Evolutionary conservation across 257 asterid genomes (phyloP), one percentile per base, ranked within the genome.

Genomic region (Misopates orontium): DNA sequence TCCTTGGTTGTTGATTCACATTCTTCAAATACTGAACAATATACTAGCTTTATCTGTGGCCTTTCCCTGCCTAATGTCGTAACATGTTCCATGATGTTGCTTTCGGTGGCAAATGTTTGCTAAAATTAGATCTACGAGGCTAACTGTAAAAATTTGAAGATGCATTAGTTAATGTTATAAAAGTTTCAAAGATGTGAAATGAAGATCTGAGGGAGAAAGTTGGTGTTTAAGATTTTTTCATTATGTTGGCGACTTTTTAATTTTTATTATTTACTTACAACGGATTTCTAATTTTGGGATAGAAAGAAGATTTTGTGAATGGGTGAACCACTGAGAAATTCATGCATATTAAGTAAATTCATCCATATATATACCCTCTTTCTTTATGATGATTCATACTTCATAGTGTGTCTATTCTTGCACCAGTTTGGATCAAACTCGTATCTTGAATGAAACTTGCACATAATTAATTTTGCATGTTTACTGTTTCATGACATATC

Each of bases 151-250:
- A 60, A 40, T 41, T 22, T n/a, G 44, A 39, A 24, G 21, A 31
- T 24, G 3, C 52, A 19, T 45, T 55, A 24, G n/a, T 19, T 40
- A 7, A 63, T 64, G 20, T 48, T 69, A 15, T 28, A 16, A 24
- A 64, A 17, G 22, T 58, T 47, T 51, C 19, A 42, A 64, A 51
- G 44, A 42, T 50, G 39, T 65, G 68, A 66, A 57, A 36, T 57
- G 53, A 40, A 41, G 17, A 56, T 44, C 39, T 42, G 11, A 6
- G 48, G 24, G 16, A 36, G 0, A 40, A 71, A 28, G n/a, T n/a
- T n/a, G 40, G 51, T 5, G 32, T 42, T 32, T 36, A 60, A 55
- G 48, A 48, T 57, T 57, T 36, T 53, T n/a, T 18, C 42, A 28
- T 36, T 49, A 39, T 31, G 10, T 32, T 16, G n/a, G 15, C 3